These are phyloP conservation scores for Yamadazyma songkhlaensis DNA, from an alignment of 1,139 yeast species.

Conservation along the genomic window DNA sequence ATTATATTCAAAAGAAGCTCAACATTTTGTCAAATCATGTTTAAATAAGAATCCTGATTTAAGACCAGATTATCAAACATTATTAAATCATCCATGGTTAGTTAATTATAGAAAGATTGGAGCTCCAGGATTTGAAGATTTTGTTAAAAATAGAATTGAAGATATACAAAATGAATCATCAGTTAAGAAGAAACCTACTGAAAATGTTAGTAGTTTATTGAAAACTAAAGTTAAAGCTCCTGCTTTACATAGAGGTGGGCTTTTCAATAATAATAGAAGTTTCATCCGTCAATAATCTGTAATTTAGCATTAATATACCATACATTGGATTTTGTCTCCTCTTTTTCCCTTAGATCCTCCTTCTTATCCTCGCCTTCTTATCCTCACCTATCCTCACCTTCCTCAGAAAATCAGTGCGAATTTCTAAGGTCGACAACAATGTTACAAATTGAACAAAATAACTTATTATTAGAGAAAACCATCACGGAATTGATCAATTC, in stretches of 20 bases:
- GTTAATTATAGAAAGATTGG: constrained; percentile 30
- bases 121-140: constrained; percentile 42
- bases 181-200: constrained; percentile 18
- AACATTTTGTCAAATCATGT: constrained; percentile 75
- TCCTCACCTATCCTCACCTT: too few species aligned
- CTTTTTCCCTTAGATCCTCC: too few species aligned
- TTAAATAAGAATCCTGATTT: constrained; percentile 75
- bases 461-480: constrained; percentile 42
- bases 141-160: constrained; percentile 32
- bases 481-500: constrained; percentile 36
- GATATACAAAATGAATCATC: constrained; percentile 22
- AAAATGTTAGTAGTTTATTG: constrained; percentile 36
- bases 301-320: constrained; percentile 1
- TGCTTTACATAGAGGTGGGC: constrained; percentile 43
- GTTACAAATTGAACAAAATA: constrained; percentile 47
- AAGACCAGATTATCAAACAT: constrained; percentile 78
- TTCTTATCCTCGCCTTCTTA: too few species aligned
- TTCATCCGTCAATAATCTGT: constrained; percentile 8
- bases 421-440: constrained; percentile 16
- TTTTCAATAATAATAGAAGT: constrained; percentile 15
- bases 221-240: constrained; percentile 41
- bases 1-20: constrained; percentile 70
- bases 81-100: constrained; percentile 84
- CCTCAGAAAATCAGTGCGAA: neutral
- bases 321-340: too few species aligned